phyloP scores from a whole-genome alignment of 139 green algal genomes.

The Diplosphaera chodatii region DNA sequence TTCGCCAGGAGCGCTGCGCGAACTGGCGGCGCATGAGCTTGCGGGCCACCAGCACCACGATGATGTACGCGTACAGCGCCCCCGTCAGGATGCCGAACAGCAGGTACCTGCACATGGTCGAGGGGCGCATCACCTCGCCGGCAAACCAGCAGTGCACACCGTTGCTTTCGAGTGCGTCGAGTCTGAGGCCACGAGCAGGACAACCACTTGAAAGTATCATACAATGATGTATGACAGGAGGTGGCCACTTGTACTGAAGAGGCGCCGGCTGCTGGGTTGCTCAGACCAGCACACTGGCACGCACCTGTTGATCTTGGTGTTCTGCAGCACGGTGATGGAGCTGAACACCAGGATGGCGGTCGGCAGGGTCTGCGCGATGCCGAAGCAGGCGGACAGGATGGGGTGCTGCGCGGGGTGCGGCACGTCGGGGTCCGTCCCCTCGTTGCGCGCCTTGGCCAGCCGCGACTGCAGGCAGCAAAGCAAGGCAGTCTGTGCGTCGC shows the following conservation, averaged over 20 bases:
- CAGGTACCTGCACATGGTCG: slow-evolving; percentile 21
- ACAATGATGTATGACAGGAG: no score
- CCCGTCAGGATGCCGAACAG: slow-evolving; percentile 33
- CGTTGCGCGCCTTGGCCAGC: slow-evolving; percentile 41
- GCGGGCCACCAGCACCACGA: slow-evolving; percentile 10
- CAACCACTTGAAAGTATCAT: no score
- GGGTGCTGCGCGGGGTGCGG: slow-evolving; percentile 5
- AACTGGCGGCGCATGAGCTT: slow-evolving; percentile 19
- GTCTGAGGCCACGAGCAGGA: no score
- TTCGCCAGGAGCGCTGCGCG: slow-evolving; percentile 27
- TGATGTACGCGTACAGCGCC: slow-evolving; percentile 23
- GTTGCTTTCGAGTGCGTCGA: no score
- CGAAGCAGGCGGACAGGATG: slow-evolving; percentile 12
- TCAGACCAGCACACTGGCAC: no score
- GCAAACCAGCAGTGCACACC: no score
- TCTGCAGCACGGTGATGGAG: slow-evolving; percentile 18
- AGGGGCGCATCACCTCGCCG: no score
- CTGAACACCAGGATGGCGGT: slow-evolving; percentile 25
- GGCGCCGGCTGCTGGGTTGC: no score
- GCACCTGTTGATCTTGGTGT: slow-evolving; percentile 30
- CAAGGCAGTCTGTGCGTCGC: no score
- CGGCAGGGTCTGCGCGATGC: slow-evolving; percentile 22
- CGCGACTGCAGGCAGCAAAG: slow-evolving; percentile 2
- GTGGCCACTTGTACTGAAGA: no score
- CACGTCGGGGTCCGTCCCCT: slow-evolving; percentile 22